Percentiles rank a stretch among this genome's conserved stretches.
phyloP scores from a whole-genome alignment of 2,329 filamentous ascomycete species.

The Pezicula radicicola region DNA sequence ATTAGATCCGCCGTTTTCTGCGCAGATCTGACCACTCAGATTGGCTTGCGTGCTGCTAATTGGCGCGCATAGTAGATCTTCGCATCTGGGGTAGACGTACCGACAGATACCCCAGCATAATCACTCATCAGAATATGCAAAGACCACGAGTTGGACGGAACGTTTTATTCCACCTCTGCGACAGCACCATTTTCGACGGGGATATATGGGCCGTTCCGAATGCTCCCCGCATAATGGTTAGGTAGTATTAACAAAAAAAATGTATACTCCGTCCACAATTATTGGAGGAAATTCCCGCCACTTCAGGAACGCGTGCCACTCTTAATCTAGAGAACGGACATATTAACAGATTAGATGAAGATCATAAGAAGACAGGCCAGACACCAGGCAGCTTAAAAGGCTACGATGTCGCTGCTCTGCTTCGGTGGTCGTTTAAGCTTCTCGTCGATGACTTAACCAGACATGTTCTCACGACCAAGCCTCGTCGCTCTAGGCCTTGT shows the following conservation, averaged over 20 bases:
- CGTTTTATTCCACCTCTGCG: conserved; percentile 9
- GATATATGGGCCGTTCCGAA: conserved; percentile 4
- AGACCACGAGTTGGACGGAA: not conserved
- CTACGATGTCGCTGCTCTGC: no score
- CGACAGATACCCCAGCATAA: not conserved
- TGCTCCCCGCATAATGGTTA: not conserved
- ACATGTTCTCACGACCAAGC: conserved; percentile 29
- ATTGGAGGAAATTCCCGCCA: conserved; percentile 15
- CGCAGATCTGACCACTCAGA: not conserved
- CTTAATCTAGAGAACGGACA: conserved; percentile 6
- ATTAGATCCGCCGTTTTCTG: not conserved
- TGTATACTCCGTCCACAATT: no score
- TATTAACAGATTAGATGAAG: conserved; percentile 8
- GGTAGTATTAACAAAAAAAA: not conserved
- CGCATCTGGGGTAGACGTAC: conserved; percentile 5
- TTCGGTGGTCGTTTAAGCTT: no score
- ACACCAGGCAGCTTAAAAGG: no score
- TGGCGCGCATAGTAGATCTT: conserved; percentile 3
- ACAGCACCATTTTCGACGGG: conserved; percentile 3
- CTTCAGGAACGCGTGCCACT: no score
- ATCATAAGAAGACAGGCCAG: conserved; percentile 3
- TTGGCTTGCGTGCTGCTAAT: not conserved
- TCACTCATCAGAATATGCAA: conserved; percentile 1
- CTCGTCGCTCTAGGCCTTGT: conserved; percentile 28
- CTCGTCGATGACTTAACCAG: conserved; percentile 9